Evolutionary conservation across 495 filamentous ascomycete species (phyloP).

Genomic region (Thermochaetoides thermophila): DNA sequence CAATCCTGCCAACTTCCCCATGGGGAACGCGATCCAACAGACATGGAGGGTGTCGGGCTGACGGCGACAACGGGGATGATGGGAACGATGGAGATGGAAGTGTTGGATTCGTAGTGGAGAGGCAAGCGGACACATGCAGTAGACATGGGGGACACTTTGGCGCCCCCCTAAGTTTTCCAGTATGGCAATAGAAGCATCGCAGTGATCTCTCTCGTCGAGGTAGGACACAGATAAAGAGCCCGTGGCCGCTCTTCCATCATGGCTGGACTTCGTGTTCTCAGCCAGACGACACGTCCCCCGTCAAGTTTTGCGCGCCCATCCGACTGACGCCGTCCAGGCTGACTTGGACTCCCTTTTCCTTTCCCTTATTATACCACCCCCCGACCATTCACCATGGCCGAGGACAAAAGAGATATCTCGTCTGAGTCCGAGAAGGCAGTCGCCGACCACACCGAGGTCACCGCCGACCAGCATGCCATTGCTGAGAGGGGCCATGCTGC

Average conservation of each 20-base stretch:
- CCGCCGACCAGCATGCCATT: constrained; percentile 17
- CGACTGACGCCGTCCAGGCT: neutral
- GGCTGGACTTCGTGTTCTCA: neutral
- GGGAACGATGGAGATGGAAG: no score
- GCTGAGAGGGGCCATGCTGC: constrained; percentile 45
- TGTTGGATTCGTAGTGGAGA: no score
- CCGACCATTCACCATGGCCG: constrained; percentile 9
- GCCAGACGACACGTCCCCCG: no score
- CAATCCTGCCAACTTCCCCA: no score
- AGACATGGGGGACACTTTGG: no score
- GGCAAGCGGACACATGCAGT: no score
- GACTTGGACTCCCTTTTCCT: neutral
- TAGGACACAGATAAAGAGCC: neutral
- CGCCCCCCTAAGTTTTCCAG: no score
- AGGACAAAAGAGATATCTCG: constrained; percentile 7
- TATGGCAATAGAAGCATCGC: no score
- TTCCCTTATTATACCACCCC: neutral
- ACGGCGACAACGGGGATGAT: no score
- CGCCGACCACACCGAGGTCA: constrained; percentile 1
- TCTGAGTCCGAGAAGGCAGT: constrained; percentile 5
- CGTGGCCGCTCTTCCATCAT: neutral
- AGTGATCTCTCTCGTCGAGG: no score
- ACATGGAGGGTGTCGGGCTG: no score
- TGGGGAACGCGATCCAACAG: no score
- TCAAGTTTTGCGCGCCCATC: neutral